Conservation (phyloP, 352 stramenopile species). For the Elongisporangium prolatum region DNA sequence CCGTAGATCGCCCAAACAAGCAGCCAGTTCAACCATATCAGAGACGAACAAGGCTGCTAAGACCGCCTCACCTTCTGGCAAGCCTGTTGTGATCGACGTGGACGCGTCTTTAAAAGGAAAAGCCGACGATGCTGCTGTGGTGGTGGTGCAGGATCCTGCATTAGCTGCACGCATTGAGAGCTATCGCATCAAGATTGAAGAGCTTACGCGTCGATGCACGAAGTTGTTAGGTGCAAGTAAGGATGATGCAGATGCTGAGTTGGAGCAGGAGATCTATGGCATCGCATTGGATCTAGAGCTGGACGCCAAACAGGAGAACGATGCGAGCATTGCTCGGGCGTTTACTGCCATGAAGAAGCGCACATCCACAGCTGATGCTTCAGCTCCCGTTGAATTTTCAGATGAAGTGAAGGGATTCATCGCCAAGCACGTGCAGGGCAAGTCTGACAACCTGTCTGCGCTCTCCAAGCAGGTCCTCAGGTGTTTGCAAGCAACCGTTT, state of each 20-base stretch:
- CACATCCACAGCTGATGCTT: constrained; percentile 13
- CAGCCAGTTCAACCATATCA: background rate
- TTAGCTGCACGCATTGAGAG: constrained; percentile 59
- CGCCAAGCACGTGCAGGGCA: constrained; percentile 43
- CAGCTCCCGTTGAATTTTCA: constrained; percentile 23
- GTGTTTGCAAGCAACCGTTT: constrained; percentile 16
- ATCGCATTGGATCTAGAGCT: constrained; percentile 46
- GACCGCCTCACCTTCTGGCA: background rate
- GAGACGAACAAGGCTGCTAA: background rate
- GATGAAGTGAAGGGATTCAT: constrained; percentile 47
- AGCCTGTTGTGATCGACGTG: background rate
- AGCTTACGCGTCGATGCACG: constrained; percentile 46
- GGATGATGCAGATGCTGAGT: constrained; percentile 12
- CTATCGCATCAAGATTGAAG: constrained; percentile 75
- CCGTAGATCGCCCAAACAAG: constrained; percentile 4
- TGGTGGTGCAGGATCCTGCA: constrained; percentile 42
- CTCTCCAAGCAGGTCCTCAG: constrained; percentile 28
- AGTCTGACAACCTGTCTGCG: constrained; percentile 28
- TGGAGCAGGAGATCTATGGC: constrained; percentile 78
- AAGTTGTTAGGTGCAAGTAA: constrained; percentile 22
- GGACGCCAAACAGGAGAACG: constrained; percentile 19
- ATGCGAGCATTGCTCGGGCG: constrained; percentile 5
- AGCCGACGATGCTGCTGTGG: constrained; percentile 9
- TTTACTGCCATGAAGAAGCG: constrained; percentile 25
- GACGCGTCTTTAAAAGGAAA: constrained; percentile 3